These are phyloP conservation scores for Pyricularia sp. DNA, from an alignment of 2,329 filamentous ascomycete genomes.

Conservation along the genomic window DNA sequence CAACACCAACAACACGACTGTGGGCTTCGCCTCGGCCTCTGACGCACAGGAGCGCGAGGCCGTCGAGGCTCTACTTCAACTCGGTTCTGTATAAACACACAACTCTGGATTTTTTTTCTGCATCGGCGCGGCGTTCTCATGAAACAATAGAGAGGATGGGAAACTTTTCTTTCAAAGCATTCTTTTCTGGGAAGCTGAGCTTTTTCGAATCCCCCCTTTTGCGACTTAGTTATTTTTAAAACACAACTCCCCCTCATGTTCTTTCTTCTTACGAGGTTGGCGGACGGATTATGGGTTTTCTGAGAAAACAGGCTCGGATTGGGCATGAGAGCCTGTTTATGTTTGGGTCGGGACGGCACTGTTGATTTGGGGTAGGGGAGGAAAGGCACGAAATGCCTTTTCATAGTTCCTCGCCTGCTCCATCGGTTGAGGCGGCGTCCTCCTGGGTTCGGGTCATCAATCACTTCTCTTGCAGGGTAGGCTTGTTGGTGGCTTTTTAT, in stretches of 20 bases:
- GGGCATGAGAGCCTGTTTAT: neutral
- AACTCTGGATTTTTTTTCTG: conserved; percentile 17
- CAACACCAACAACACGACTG: conserved; percentile 18
- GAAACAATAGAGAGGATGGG: neutral
- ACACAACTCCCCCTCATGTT: neutral
- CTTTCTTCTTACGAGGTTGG: neutral
- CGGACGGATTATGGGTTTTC: neutral
- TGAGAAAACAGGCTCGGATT: neutral
- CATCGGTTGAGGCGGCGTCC: conserved; percentile 7
- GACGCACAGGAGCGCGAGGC: conserved; percentile 73
- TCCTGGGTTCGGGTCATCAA: neutral
- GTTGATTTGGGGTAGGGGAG: conserved; percentile 1
- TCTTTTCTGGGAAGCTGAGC: neutral
- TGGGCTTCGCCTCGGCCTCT: conserved; percentile 38
- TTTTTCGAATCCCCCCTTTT: conserved; percentile 1
- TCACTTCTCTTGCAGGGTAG: neutral
- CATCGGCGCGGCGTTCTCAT: conserved; percentile 44
- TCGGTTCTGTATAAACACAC: conserved; percentile 62
- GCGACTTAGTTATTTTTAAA: neutral
- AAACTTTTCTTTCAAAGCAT: neutral
- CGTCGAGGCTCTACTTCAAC: conserved; percentile 68
- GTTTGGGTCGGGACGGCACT: neutral
- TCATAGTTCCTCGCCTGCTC: neutral
- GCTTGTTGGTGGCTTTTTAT: neutral
- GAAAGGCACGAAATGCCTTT: neutral